These are phyloP conservation scores for Taiozyma onychis DNA, from an alignment of 1,139 yeast species.

Conservation along the genomic window DNA sequence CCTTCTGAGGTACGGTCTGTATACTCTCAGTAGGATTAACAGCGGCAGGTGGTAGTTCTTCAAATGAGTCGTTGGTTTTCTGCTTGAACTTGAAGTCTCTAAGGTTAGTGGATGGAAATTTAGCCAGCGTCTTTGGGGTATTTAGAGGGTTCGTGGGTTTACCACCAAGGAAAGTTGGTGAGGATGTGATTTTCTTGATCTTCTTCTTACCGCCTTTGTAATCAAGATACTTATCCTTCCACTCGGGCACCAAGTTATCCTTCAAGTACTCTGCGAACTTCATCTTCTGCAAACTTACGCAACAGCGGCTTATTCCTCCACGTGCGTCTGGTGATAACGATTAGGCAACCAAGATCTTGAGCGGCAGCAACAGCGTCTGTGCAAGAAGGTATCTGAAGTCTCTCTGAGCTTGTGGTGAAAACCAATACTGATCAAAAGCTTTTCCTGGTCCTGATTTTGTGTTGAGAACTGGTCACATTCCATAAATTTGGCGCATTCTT, in stretches of 20 bases:
- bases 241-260: conserved; percentile 56
- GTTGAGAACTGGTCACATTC: neutral
- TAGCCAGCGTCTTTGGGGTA: conserved; percentile 3
- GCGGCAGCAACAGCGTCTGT: neutral
- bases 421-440: neutral
- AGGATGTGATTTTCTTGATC: conserved; percentile 37
- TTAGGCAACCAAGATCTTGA: neutral
- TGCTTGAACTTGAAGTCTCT: conserved; percentile 9
- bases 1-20: neutral
- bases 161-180: conserved; percentile 11
- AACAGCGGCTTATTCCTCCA: neutral
- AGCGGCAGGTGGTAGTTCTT: conserved; percentile 25
- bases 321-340: neutral
- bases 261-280: conserved; percentile 29
- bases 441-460: neutral
- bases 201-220: conserved; percentile 64
- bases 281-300: conserved; percentile 16
- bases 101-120: conserved; percentile 1
- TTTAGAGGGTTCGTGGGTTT: conserved; percentile 7
- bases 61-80: conserved; percentile 10
- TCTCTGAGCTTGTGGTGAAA: neutral
- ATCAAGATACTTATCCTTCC: conserved; percentile 77
- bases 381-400: neutral
- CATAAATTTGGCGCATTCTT: neutral
- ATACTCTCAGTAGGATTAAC: conserved; percentile 10